phyloP scores from a whole-genome alignment of 495 filamentous ascomycete genomes.

The Daldinia vernicosa region DNA sequence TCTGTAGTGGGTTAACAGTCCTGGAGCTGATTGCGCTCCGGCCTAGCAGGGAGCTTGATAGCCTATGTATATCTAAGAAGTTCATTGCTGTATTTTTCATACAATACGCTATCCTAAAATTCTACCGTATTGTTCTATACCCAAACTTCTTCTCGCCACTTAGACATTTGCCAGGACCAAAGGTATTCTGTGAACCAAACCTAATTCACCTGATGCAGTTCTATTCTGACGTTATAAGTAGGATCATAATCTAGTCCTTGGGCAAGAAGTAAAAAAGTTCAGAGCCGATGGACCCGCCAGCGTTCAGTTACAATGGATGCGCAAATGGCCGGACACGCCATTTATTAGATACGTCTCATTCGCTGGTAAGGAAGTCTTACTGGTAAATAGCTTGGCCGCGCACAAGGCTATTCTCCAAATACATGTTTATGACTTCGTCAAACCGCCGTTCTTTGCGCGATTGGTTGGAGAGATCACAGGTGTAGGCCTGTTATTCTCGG shows the following conservation, averaged over 20 bases:
- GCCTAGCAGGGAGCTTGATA: not conserved
- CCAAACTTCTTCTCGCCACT: constrained; percentile 45
- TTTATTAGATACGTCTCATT: constrained; percentile 50
- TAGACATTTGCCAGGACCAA: constrained; percentile 45
- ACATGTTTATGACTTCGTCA: constrained; percentile 48
- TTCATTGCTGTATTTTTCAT: constrained; percentile 21
- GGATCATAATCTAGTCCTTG: constrained; percentile 37
- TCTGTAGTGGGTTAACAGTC: constrained; percentile 16
- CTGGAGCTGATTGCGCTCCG: constrained; percentile 23
- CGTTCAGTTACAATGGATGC: constrained; percentile 43
- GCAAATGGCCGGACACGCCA: constrained; percentile 47
- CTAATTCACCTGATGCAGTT: not conserved
- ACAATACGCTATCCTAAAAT: constrained; percentile 30
- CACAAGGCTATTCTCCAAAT: constrained; percentile 51
- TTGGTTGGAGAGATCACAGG: constrained; percentile 48
- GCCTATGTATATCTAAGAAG: not conserved
- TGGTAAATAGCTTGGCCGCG: constrained; percentile 49
- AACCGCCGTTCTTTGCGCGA: constrained; percentile 46
- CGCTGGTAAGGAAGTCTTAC: constrained; percentile 46
- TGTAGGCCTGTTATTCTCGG: constrained; percentile 46
- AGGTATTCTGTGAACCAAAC: constrained; percentile 22
- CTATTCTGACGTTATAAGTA: constrained; percentile 4
- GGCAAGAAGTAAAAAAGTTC: constrained; percentile 39
- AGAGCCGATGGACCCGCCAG: constrained; percentile 30
- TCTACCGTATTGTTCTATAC: constrained; percentile 42